Percentiles rank a stretch among this genome's conserved stretches.
Evolutionary conservation across 2,329 filamentous ascomycete species (phyloP).

Genomic region (Fusarium kyushuense): DNA sequence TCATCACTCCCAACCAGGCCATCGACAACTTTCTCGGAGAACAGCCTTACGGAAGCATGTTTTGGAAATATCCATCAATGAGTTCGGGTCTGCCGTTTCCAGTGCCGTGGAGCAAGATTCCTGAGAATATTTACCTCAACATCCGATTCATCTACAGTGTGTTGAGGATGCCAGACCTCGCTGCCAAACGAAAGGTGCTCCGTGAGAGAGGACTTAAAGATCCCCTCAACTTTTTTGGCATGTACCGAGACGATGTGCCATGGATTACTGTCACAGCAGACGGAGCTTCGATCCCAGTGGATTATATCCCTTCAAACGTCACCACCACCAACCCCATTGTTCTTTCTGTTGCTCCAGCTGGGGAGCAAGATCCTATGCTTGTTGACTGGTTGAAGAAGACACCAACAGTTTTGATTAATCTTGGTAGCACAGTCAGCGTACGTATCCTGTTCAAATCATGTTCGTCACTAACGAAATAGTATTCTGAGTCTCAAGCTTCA

Average conservation of each 20-base stretch:
- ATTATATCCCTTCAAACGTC: constrained; percentile 41
- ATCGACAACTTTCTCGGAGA: constrained; percentile 32
- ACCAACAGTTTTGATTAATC: constrained; percentile 62
- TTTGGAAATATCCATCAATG: constrained; percentile 43
- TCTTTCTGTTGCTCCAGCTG: constrained; percentile 52
- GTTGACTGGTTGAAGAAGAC: constrained; percentile 56
- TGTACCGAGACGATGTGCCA: constrained; percentile 48
- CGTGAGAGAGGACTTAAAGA: constrained; percentile 35
- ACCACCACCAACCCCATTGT: constrained; percentile 59
- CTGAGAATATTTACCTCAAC: constrained; percentile 52
- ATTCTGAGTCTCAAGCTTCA: constrained; percentile 4
- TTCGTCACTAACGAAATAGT: neutral
- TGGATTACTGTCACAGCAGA: constrained; percentile 47
- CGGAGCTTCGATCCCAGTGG: constrained; percentile 33
- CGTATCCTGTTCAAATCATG: neutral
- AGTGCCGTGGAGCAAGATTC: constrained; percentile 54
- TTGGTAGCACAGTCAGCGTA: constrained; percentile 54
- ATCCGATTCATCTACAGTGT: constrained; percentile 49
- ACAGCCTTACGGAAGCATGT: constrained; percentile 30
- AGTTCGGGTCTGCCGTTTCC: constrained; percentile 59
- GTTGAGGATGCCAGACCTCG: constrained; percentile 45
- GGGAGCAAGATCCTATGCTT: constrained; percentile 58
- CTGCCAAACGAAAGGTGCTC: constrained; percentile 41
- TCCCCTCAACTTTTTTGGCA: constrained; percentile 39
- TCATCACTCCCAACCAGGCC: constrained; percentile 8